Conservation (phyloP, 2,329 filamentous ascomycete species). For the Leptographium procerum region DNA sequence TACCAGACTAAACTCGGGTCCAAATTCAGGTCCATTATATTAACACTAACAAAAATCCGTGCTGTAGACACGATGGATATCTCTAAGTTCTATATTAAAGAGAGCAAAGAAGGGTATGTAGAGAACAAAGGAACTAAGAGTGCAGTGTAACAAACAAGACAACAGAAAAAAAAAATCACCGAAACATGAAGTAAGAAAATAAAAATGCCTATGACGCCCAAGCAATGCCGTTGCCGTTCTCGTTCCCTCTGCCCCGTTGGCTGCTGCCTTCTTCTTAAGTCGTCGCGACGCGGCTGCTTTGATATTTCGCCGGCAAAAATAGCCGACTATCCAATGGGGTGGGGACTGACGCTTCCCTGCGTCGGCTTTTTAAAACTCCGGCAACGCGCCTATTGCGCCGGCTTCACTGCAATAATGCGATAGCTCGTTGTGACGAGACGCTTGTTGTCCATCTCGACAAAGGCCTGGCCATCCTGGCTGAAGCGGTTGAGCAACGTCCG, state of each 20-base stretch:
- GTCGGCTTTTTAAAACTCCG: neutral
- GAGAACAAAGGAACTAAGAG: neutral
- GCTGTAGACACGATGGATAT: conserved; percentile 8
- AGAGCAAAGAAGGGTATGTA: conserved; percentile 6
- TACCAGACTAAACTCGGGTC: neutral
- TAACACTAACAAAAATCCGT: neutral
- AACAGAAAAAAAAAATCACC: neutral
- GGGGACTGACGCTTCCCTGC: neutral
- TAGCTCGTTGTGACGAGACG: conserved; percentile 40
- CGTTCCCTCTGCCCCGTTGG: neutral
- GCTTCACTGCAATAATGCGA: conserved; percentile 39
- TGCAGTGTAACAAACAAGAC: neutral
- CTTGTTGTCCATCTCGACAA: conserved; percentile 44
- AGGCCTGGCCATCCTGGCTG: conserved; percentile 41
- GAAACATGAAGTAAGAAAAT: neutral
- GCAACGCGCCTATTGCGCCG: conserved; percentile 6
- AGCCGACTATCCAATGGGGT: neutral
- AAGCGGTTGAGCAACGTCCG: conserved; percentile 40
- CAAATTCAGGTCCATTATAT: neutral
- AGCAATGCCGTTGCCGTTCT: conserved; percentile 1
- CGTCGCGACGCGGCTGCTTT: neutral
- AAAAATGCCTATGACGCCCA: neutral
- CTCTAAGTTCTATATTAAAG: conserved; percentile 10
- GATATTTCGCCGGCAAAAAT: neutral
- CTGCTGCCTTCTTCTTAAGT: neutral